Conservation (phyloP, 169 alveolate species). For the Babesia gibsoni region DNA sequence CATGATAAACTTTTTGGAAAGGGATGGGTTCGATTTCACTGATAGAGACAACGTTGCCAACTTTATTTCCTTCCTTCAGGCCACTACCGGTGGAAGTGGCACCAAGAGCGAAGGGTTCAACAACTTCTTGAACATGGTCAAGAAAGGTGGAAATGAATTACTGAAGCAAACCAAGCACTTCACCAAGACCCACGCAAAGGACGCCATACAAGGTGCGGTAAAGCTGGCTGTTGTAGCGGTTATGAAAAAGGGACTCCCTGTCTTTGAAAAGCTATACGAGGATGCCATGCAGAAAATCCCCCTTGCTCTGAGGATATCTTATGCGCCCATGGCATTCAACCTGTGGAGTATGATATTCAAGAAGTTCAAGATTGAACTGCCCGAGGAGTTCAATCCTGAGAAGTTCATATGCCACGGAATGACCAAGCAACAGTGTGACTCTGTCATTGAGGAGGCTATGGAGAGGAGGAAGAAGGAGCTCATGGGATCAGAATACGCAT, state of each 20-base stretch:
- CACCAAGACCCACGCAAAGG: conserved; percentile 17
- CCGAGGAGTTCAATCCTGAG: conserved; percentile 33
- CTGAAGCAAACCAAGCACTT: not conserved
- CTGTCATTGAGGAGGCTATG: not conserved
- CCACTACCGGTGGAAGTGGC: not conserved
- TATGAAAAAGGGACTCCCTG: conserved; percentile 48
- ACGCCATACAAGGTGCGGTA: conserved; percentile 3
- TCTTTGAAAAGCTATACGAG: conserved; percentile 31
- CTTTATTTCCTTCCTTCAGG: conserved; percentile 20
- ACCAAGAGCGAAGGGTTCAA: not conserved
- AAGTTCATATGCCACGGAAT: conserved; percentile 43
- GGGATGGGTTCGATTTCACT: conserved; percentile 1
- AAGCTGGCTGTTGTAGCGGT: not conserved
- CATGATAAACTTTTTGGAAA: conserved; percentile 4
- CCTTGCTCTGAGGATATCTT: conserved; percentile 21
- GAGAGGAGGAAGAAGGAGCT: not conserved
- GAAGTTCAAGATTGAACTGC: conserved; percentile 38
- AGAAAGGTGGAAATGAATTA: conserved; percentile 6
- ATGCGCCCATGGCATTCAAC: conserved; percentile 56
- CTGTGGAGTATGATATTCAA: conserved; percentile 36
- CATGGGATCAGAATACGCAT: not conserved
- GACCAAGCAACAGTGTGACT: conserved; percentile 31
- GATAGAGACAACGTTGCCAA: not conserved
- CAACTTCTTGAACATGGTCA: conserved; percentile 1
- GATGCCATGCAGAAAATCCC: conserved; percentile 42